Base-by-base conservation (phyloP, 352 stramenopile species). In the Phytophthora agathidicida region DNA sequence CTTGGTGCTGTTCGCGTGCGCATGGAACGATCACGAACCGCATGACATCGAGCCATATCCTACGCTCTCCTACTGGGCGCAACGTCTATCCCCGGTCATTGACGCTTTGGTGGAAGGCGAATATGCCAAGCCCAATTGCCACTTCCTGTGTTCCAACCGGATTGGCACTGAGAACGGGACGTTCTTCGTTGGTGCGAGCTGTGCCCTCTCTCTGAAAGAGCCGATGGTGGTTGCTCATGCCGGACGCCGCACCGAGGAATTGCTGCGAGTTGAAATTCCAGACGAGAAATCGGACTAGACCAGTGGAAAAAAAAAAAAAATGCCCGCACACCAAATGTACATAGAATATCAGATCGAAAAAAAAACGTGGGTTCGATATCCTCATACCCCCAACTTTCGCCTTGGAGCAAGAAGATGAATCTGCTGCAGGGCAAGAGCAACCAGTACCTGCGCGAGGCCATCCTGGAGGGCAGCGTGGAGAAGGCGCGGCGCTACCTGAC, bases 401-500 rank as follows among this genome's bases (percentile, higher is more conserved):
- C n/a, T n/a, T n/a, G n/a, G 17, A 37, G 22, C 32, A 30, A 14
- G 24, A 43, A 5, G 26, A 92, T 94, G 84, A 94, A 94, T 56
- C 60, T 94, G 46, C 73, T 94, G 61, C 82, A 94, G 60, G 79
- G 80, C 49, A 94, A 92, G 76, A 94, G 83, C 65, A 94, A 94
- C 59, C 83, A 92, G 67, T 92, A 88, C 64, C 67, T 94, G 44
- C 82, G 82, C 30, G 85, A 94, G 42, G 80, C 85, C 16, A 94
- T 94, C 61, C 73, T 94, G 17, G 85, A 94, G 50, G 80, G 81
- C 19, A 91, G 80, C 31, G 71, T 92, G 54, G 85, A 94, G 51
- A 94, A 94, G 65, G 68, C 77, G 59, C 73, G 84, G 10, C 82
- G 81, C 28, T 92, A 94, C 46, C 68, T 94, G 47, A 94, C 85